Conservation (phyloP, 768 basidiomycete genomes). For the Termitomyces sp. region DNA sequence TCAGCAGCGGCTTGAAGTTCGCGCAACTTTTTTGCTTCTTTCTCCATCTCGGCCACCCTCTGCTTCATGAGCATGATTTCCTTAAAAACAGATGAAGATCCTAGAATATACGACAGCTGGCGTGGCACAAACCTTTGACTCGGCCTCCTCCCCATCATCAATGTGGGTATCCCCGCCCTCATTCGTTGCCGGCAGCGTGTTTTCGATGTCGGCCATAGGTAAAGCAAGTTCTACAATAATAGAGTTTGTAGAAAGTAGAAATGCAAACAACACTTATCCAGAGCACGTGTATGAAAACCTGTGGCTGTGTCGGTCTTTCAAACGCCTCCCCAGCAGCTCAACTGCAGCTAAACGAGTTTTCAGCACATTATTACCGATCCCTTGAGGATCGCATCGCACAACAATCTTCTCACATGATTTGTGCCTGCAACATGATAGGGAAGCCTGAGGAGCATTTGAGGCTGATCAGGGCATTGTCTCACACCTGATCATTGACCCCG, state of each 20-base stretch:
- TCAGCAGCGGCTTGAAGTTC: constrained; percentile 81
- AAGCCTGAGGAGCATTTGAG: constrained; percentile 2
- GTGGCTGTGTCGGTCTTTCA: constrained; percentile 4
- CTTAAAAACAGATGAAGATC: constrained; percentile 31
- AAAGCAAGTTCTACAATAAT: constrained; percentile 6
- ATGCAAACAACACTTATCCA: constrained; percentile 12
- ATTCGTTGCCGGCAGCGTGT: constrained; percentile 33
- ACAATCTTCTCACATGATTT: not conserved
- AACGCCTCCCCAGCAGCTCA: no score
- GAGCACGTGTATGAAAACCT: not conserved
- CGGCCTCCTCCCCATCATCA: constrained; percentile 60
- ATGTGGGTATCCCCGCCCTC: constrained; percentile 31
- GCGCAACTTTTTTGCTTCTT: constrained; percentile 81
- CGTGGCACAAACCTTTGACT: constrained; percentile 43
- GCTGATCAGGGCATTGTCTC: constrained; percentile 12
- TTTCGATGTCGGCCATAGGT: constrained; percentile 48
- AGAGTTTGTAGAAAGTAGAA: constrained; percentile 2
- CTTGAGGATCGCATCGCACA: constrained; percentile 1
- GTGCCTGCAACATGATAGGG: not conserved
- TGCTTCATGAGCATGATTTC: constrained; percentile 91
- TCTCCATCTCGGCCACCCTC: constrained; percentile 89
- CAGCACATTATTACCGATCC: not conserved
- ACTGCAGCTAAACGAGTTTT: not conserved
- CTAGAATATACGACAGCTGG: constrained; percentile 3
- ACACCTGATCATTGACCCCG: constrained; percentile 4